A percentile compares a stretch with the other conserved stretches of the same genome.
These are phyloP conservation scores for Tuctoria greenei DNA, from an alignment of 176 grass and related monocot species.

Conservation along the genomic window DNA sequence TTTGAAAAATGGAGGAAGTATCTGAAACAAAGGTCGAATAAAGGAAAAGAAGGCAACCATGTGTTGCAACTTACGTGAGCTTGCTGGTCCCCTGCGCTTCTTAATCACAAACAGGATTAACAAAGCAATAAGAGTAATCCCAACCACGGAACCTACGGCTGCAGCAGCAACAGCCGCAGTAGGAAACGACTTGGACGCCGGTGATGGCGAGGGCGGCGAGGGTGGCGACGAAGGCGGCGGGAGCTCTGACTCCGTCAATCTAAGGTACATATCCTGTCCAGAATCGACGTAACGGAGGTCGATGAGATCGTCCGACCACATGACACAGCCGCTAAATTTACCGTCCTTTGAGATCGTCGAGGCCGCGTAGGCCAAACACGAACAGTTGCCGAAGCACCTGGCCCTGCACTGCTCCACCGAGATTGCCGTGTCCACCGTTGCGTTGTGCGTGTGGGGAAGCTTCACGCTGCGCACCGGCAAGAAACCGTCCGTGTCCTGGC, in stretches of 20 bases:
- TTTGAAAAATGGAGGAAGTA: no score
- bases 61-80: not conserved
- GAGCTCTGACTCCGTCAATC: not conserved
- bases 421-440: not conserved
- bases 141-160: not conserved
- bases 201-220: not conserved
- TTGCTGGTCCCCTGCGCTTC: not conserved
- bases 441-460: slow-evolving; percentile 42
- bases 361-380: slow-evolving; percentile 48
- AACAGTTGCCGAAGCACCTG: slow-evolving; percentile 46
- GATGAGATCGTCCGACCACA: slow-evolving; percentile 10
- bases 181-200: not conserved
- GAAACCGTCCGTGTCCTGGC: slow-evolving; percentile 14
- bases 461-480: slow-evolving; percentile 31
- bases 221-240: not conserved
- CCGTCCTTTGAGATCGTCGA: not conserved
- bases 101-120: not conserved
- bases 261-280: slow-evolving; percentile 21
- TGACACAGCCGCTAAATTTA: slow-evolving; percentile 2
- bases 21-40: not conserved
- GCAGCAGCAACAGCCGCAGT: not conserved
- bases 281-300: slow-evolving; percentile 23
- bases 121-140: not conserved
- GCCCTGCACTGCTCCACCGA: slow-evolving; percentile 28
- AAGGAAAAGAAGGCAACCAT: not conserved